Conservation (phyloP, 306 rosid genomes). For the Ormosia emarginata region DNA sequence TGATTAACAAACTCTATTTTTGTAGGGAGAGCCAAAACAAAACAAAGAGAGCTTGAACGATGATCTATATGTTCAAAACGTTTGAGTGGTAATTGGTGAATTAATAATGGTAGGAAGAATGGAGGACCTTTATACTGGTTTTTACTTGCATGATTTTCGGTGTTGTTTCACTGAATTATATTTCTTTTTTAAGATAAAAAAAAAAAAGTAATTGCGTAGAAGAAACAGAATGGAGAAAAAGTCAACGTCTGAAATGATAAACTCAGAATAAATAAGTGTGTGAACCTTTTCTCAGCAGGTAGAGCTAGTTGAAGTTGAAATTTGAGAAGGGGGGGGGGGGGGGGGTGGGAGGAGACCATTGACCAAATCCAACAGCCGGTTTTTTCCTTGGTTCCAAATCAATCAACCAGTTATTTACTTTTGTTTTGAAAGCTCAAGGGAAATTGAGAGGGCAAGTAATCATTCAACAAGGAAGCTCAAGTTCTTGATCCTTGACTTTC, state of each 20-base stretch:
- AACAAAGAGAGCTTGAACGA: neutral
- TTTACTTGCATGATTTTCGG: constrained; percentile 2
- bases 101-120: neutral
- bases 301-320: neutral
- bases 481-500: neutral
- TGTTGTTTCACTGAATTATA: neutral
- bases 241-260: constrained; percentile 15
- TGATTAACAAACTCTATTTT: neutral
- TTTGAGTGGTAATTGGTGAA: neutral
- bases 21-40: neutral
- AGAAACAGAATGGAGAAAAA: constrained; percentile 12
- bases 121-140: neutral
- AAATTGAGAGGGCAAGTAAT: neutral
- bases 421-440: neutral
- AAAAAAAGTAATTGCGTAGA: constrained; percentile 13
- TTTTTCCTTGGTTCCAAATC: too few species aligned
- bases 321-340: too few species aligned
- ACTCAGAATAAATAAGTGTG: neutral
- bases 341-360: neutral
- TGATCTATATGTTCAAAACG: neutral
- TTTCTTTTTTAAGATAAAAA: neutral
- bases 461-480: neutral
- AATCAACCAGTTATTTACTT: neutral
- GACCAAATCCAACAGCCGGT: neutral
- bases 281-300: neutral